phyloP scores from a whole-genome alignment of 345 rosid species.

The Diplotaxis tenuifolia region DNA sequence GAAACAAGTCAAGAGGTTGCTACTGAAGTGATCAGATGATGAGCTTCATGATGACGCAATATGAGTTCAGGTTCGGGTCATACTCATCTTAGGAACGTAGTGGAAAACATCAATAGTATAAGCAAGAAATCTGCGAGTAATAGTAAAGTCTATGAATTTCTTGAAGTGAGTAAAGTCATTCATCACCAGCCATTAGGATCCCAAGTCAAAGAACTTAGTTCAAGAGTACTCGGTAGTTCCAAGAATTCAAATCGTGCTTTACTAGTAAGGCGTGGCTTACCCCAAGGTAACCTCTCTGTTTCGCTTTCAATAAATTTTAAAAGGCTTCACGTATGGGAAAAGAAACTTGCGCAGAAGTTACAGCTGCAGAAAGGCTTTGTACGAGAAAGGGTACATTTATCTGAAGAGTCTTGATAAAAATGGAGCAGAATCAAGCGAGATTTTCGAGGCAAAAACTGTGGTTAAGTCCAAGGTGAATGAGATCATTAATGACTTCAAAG shows the following conservation, averaged over 20 bases:
- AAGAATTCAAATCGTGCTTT: background rate
- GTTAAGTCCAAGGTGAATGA: slow-evolving; percentile 11
- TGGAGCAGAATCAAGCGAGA: slow-evolving; percentile 12
- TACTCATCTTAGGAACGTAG: slow-evolving; percentile 23
- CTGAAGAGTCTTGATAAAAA: slow-evolving; percentile 14
- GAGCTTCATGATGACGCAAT: too few relatives aligned
- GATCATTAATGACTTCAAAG: slow-evolving; percentile 26
- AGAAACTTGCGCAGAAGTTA: slow-evolving; percentile 28
- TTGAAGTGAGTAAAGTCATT: slow-evolving; percentile 29
- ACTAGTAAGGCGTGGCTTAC: background rate
- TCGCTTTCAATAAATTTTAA: slow-evolving; percentile 28
- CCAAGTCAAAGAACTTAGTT: slow-evolving; percentile 27
- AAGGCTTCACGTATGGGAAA: slow-evolving; percentile 28
- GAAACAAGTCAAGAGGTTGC: background rate
- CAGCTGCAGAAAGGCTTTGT: slow-evolving; percentile 19
- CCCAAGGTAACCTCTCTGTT: background rate
- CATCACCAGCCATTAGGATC: slow-evolving; percentile 30
- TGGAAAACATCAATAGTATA: slow-evolving; percentile 7
- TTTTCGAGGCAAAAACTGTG: slow-evolving; percentile 4
- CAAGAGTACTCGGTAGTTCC: slow-evolving; percentile 13
- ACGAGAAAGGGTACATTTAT: slow-evolving; percentile 21
- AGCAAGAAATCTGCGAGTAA: background rate
- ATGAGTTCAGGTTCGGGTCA: slow-evolving; percentile 5
- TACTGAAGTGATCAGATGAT: slow-evolving; percentile 1
- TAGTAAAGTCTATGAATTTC: slow-evolving; percentile 20